Conservation (phyloP, 2,329 filamentous ascomycete species). For the Arthroderma uncinatum region DNA sequence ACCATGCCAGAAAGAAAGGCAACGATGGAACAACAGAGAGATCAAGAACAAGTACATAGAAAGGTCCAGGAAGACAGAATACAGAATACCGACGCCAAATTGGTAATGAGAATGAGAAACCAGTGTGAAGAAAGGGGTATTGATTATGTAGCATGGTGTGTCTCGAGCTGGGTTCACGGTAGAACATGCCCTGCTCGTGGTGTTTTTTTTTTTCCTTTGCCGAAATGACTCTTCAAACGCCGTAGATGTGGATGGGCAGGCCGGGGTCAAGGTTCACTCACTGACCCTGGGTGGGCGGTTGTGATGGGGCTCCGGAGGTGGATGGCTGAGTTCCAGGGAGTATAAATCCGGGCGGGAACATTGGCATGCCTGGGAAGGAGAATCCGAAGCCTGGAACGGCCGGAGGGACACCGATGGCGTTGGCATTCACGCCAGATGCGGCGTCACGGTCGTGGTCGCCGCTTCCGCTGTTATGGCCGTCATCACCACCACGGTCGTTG, state of each 20-base stretch:
- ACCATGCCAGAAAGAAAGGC: too few species aligned
- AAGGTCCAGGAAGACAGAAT: background rate
- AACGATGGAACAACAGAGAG: background rate
- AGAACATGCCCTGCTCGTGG: background rate
- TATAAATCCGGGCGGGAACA: constrained; percentile 40
- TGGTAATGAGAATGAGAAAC: background rate
- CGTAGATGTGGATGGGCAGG: background rate
- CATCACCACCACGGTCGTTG: constrained; percentile 17
- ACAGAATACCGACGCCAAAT: background rate
- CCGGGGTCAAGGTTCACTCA: constrained; percentile 15
- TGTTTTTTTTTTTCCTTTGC: background rate
- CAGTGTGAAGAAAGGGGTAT: background rate
- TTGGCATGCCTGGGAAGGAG: constrained; percentile 39
- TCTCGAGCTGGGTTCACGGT: background rate
- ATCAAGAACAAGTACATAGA: background rate
- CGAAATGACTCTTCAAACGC: background rate
- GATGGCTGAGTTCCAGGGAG: constrained; percentile 19
- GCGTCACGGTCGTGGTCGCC: constrained; percentile 27
- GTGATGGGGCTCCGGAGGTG: constrained; percentile 20
- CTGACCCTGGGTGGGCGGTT: constrained; percentile 32
- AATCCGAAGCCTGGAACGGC: constrained; percentile 47
- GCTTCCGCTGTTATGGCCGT: constrained; percentile 18
- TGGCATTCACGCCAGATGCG: constrained; percentile 21
- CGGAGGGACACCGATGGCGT: constrained; percentile 42
- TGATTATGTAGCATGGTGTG: background rate